phyloP scores from a whole-genome alignment of 2,329 filamentous ascomycete species.

The Stemphylium beticola region DNA sequence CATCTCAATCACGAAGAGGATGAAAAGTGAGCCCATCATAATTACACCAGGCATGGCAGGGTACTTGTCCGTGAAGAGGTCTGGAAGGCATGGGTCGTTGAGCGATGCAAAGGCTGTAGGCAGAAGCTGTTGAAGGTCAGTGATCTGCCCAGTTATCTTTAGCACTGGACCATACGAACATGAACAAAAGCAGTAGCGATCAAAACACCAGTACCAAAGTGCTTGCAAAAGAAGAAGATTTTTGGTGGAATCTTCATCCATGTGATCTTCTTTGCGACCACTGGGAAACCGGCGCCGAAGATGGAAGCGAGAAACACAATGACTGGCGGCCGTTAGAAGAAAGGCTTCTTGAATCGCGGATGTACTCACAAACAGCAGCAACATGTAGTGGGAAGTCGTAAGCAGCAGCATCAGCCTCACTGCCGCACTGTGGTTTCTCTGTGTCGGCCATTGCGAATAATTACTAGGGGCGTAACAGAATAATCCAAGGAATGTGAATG shows the following conservation, averaged over 20 bases:
- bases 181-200: conserved; percentile 87
- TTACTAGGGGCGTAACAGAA: conserved; percentile 19
- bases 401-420: conserved; percentile 31
- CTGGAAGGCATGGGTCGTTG: conserved; percentile 60
- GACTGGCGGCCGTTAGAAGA: conserved; percentile 35
- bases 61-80: conserved; percentile 65
- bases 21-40: conserved; percentile 68
- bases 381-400: conserved; percentile 50
- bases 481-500: conserved; percentile 20
- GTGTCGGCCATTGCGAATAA: conserved; percentile 32
- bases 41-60: conserved; percentile 68
- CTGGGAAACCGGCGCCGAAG: conserved; percentile 47
- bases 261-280: conserved; percentile 57
- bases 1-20: conserved; percentile 68
- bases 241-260: conserved; percentile 64
- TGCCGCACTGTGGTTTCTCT: conserved; percentile 45
- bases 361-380: conserved; percentile 47
- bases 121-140: conserved; percentile 51
- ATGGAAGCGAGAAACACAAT: conserved; percentile 49
- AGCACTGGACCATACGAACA: conserved; percentile 31
- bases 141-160: neutral
- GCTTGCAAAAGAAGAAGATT: conserved; percentile 68
- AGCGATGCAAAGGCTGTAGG: conserved; percentile 63
- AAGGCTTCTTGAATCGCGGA: neutral
- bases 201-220: conserved; percentile 76